phyloP scores from a whole-genome alignment of 2,329 filamentous ascomycete species.

The Orbilia oligospora region DNA sequence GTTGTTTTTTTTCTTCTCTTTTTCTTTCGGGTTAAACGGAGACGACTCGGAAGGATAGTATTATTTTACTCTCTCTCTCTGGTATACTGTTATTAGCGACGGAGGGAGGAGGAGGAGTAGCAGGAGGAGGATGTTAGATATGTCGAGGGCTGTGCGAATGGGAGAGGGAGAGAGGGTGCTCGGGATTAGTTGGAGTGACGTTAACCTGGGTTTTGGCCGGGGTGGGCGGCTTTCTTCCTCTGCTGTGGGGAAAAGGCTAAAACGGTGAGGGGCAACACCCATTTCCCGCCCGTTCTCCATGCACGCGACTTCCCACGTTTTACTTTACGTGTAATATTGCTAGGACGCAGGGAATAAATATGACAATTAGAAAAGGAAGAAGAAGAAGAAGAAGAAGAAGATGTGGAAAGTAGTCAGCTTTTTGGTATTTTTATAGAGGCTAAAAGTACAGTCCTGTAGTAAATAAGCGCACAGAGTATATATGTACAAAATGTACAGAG shows the following conservation, averaged over 20 bases:
- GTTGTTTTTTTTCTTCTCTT: background rate
- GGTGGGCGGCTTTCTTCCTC: slow-evolving; percentile 22
- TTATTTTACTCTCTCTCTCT: background rate
- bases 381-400: too few relatives aligned
- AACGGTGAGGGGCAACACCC: slow-evolving; percentile 45
- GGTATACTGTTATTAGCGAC: background rate
- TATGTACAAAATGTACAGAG: slow-evolving; percentile 35
- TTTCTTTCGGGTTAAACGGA: background rate
- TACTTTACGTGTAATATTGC: too few relatives aligned
- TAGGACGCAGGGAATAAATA: too few relatives aligned
- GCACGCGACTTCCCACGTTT: slow-evolving; percentile 35
- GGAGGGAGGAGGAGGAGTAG: background rate
- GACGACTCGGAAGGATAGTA: background rate
- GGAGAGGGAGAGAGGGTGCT: background rate
- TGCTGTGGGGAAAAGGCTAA: slow-evolving; percentile 58
- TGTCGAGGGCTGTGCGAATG: background rate
- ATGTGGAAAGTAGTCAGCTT: slow-evolving; percentile 4
- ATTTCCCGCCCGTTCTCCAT: background rate
- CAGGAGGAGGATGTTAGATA: background rate
- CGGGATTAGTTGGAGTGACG: slow-evolving; percentile 36
- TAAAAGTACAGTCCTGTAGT: slow-evolving; percentile 40
- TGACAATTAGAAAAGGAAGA: too few relatives aligned
- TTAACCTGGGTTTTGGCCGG: slow-evolving; percentile 31
- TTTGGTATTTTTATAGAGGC: slow-evolving; percentile 28
- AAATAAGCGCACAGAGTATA: background rate